Base-by-base conservation (phyloP, 2,329 filamentous ascomycete species). In the Fusarium bactridioides region DNA sequence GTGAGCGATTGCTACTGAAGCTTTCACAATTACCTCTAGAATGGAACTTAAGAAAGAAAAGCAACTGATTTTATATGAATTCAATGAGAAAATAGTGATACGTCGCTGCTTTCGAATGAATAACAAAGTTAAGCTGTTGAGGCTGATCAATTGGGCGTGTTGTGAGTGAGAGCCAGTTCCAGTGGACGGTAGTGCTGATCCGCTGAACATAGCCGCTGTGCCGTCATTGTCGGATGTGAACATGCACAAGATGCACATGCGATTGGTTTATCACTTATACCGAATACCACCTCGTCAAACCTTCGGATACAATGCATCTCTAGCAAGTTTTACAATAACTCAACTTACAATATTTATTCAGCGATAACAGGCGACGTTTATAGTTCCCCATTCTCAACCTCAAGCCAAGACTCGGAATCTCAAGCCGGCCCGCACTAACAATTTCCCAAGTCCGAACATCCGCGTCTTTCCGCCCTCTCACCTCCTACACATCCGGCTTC, bases 371-470 rank as follows among this genome's bases (percentile, higher is more conserved):
- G n/a, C n/a, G n/a, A n/a, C n/a, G n/a, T n/a, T n/a, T n/a, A n/a
- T n/a, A n/a, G n/a, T n/a, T n/a, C n/a, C 15, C 31, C 23, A 27
- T n/a, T 25, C 29, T 57, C 29, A 23, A 6, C 16, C 18, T 25
- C 16, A 25, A 66, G 41, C 56, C 65, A 68, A 56, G 45, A 6
- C 21, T 19, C 67, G 50, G 50, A 70, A 38, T 33, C 29, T 65
- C n/a, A 56, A 54, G 59, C 65, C 70, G 70, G 66, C 50, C 68
- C 67, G 62, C 70, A 73, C 70, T 73, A 73, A 74, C 70, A 74
- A 71, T 73, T 56, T 44, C 31, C 48, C 35, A 43, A 27, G 11
- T 37, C 67, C 65, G 65, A 45, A 61, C 55, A 72, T 74, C 70
- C 70, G 70, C 58, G 47, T 48, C 35, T 74, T 74, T 71, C 70